These are phyloP conservation scores for Achlya hypogyna DNA, from an alignment of 352 stramenopile species.

Conservation along the genomic window DNA sequence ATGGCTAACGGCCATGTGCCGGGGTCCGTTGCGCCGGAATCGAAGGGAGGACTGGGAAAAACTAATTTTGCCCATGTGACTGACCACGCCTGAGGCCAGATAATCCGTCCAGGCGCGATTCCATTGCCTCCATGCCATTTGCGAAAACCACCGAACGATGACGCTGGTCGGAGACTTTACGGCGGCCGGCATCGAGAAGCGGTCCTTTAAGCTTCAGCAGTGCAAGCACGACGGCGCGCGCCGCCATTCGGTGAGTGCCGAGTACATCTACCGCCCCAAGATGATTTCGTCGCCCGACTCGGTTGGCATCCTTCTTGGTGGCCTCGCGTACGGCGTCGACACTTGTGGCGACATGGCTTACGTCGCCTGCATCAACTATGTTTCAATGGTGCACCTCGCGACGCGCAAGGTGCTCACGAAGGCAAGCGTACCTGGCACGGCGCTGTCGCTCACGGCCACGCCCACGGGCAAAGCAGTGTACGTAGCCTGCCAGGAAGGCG, in stretches of 20 bases:
- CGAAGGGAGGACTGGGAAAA: neutral
- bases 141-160: neutral
- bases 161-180: neutral
- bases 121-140: neutral
- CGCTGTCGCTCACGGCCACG: neutral
- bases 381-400: slow-evolving; percentile 3
- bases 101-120: neutral
- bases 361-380: slow-evolving; percentile 16
- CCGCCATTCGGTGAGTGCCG: neutral
- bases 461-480: slow-evolving; percentile 17
- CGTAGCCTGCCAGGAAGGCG: slow-evolving; percentile 16
- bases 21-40: too few species aligned
- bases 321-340: slow-evolving; percentile 14
- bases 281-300: slow-evolving; percentile 10
- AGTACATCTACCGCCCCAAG: slow-evolving; percentile 5
- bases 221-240: neutral
- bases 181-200: neutral
- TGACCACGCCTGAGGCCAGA: neutral
- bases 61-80: neutral
- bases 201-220: neutral
- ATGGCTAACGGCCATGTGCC: too few species aligned
- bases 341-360: neutral
- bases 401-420: neutral
- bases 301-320: neutral
- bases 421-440: neutral